Base-by-base conservation (phyloP, 805 yeast species). In the Crinitomyces ghanaensis region DNA sequence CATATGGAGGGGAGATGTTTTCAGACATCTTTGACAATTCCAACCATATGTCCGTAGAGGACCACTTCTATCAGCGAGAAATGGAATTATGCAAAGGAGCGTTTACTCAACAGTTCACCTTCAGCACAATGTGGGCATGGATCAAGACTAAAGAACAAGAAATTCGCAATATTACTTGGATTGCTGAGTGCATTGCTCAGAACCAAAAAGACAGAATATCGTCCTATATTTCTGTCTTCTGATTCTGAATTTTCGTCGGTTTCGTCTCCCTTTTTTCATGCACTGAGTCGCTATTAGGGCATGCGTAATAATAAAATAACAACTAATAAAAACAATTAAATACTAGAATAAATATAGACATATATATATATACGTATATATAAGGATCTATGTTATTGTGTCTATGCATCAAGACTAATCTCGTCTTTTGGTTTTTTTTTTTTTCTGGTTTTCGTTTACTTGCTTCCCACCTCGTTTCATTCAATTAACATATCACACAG, bases 121-220 rank as follows among this genome's bases (percentile, higher is more conserved):
- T 80, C 48, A 71, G 85, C 24, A 79, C 95, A 2, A 67, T 91
- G 36, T 91, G 95, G 91, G 95, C 95, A 5, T 91, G 95, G 93
- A 71, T 93, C 53, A 80, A 84, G 59, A 78, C 95, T 12, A 81
- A 80, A 52, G 98, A 91, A 60, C 98, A 93, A 61, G 99, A 91
- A 59, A 74, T 93, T 39, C 73, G 98, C 60, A 91, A 91, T 57
- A 79, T 91, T 45, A 84, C 97, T n/a, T 91, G 99, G 99, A 88
- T 91, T 37, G 95, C 97, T 31, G 99, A 91, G 63, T 91, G 99
- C 66, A 91, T 91, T 63, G 95, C 97, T 20, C 98, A 93, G 59
- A 86, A 85, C 56, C 99, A 91, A 67, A 83, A 85, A 63, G 93
- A 83, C 54, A 74, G 95, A 57, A 83, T 91, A 45, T 77, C 79